Base-by-base conservation (phyloP, 768 basidiomycete species). In the Lentinus brumalis region DNA sequence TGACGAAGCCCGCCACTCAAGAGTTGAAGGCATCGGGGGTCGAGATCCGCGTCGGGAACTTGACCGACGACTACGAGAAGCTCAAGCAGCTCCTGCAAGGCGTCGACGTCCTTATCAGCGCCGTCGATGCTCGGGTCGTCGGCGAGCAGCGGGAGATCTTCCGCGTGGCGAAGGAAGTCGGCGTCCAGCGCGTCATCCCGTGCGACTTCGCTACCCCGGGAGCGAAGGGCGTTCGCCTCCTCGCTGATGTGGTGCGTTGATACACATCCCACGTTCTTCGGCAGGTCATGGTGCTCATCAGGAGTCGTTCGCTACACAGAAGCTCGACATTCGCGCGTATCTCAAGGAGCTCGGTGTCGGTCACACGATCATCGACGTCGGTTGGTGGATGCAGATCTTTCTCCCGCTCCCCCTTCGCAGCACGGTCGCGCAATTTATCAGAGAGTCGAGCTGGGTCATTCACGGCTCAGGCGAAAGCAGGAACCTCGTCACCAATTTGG, bases 361-460 rank as follows among this genome's bases (percentile, higher is more conserved):
- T 0, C 66, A 73, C 49, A 73, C 72, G 16, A 66, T 69, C 42
- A 67, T 73, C 45, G 71, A 71, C 50, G 70, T 69, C 11, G 71
- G 72, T 2, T 70, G 53, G 53, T 73, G 72, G 72, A 62, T 65
- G 58, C 68, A 72, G 47, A 1, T 60, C 2, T 16, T 47, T 26
- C 40, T 64, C 26, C 50, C 63, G n/a, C 51, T 46, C n/a, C 42
- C 53, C 7, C 14, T 9, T 4, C 31, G 38, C 7, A 55, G 53
- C 53, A 42, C 11, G 9, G 31, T 40, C 38, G 54, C 21, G 15
- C 47, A 4, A 5, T 1, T 2, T 0, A 1, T 18, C 47, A 26
- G 3, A 16, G 66, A 18, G 60, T 63, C 46, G 62, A 65, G 16
- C 52, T 67, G 46, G 26, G 5, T 1, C 6, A 12, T 35, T 11